Percentiles rank a stretch among this genome's conserved stretches.
phyloP scores from a whole-genome alignment of 306 rosid species.

The Fragaria nilgerrensis region DNA sequence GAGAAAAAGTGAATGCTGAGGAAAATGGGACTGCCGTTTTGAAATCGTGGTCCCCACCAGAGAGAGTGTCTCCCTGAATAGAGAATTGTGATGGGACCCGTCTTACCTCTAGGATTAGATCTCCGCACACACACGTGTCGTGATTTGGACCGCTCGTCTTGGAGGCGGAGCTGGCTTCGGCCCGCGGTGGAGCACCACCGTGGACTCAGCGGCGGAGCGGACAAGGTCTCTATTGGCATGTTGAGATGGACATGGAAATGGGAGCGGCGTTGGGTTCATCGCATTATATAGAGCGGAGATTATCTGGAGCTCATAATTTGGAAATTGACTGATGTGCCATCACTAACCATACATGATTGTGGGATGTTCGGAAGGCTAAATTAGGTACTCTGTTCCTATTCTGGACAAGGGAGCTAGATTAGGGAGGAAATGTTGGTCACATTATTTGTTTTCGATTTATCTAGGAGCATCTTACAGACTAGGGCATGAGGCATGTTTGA shows the following conservation, averaged over 20 bases:
- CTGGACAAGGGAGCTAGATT: neutral
- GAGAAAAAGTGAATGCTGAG: neutral
- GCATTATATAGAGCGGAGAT: neutral
- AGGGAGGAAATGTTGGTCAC: neutral
- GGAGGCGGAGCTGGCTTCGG: too few species aligned
- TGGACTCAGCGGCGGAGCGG: too few species aligned
- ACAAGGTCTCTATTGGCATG: neutral
- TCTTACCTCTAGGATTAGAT: neutral
- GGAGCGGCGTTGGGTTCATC: neutral
- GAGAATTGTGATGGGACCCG: neutral
- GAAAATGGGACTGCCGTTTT: neutral
- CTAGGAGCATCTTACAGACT: too few species aligned
- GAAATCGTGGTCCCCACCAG: slow-evolving; percentile 6
- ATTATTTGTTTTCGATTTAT: too few species aligned
- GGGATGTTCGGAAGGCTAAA: neutral
- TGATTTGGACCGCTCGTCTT: neutral
- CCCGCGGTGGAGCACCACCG: too few species aligned
- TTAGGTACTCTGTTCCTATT: neutral
- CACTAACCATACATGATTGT: neutral
- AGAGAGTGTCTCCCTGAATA: neutral
- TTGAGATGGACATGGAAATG: neutral
- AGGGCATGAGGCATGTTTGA: too few species aligned
- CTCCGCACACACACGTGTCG: neutral
- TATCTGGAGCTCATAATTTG: neutral
- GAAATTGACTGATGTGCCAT: neutral